These are phyloP conservation scores for Phytophthora kernoviae DNA, from an alignment of 352 stramenopile genomes.

Conservation along the genomic window DNA sequence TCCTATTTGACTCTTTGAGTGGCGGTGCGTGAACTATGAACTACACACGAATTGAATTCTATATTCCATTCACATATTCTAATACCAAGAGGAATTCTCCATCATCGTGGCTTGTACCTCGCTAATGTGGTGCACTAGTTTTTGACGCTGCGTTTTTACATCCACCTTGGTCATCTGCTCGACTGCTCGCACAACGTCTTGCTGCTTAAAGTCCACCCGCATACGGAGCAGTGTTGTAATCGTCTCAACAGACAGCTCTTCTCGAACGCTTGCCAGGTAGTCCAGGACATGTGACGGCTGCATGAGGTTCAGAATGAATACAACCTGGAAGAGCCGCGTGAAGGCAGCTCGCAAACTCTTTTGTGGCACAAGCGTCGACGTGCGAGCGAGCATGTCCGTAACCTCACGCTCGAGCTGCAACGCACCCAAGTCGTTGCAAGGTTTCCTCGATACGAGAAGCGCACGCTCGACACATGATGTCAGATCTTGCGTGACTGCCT, in stretches of 20 bases:
- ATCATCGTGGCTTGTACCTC: too few species aligned
- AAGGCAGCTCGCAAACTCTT: conserved; percentile 70
- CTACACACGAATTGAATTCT: not conserved
- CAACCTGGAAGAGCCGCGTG: conserved; percentile 78
- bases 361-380: conserved; percentile 53
- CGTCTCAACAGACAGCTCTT: conserved; percentile 50
- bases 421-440: conserved; percentile 80
- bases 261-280: conserved; percentile 56
- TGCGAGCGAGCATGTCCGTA: conserved; percentile 58
- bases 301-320: conserved; percentile 84
- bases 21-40: too few species aligned
- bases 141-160: conserved; percentile 5
- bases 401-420: conserved; percentile 82
- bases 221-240: conserved; percentile 66
- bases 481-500: conserved; percentile 61
- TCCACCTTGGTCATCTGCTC: conserved; percentile 30
- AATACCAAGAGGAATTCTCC: not conserved
- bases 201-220: conserved; percentile 71
- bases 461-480: conserved; percentile 61
- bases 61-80: not conserved
- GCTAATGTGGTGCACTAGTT: not conserved
- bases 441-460: conserved; percentile 57
- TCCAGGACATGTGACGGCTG: conserved; percentile 73
- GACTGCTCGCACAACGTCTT: conserved; percentile 55
- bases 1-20: too few species aligned